Conservation (phyloP, 2,329 filamentous ascomycete species). For the Aurifilum marmelostoma region DNA sequence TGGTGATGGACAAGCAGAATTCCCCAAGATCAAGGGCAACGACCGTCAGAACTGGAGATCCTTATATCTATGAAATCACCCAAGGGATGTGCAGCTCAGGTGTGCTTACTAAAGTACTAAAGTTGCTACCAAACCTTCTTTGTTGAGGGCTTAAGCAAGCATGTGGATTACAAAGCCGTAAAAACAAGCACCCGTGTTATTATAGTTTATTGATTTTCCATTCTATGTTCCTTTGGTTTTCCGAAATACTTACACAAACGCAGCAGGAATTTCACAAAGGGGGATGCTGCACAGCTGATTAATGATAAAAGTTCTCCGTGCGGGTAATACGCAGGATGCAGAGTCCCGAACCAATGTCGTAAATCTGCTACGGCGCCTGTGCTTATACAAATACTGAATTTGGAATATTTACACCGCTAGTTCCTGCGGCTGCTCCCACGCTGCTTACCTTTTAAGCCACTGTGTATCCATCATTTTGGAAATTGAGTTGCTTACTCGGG, state of each 20-base stretch:
- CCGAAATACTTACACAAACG: not conserved
- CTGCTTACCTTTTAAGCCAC: not conserved
- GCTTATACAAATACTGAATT: not conserved
- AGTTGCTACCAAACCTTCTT: not conserved
- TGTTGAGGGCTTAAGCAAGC: not conserved
- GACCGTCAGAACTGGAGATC: not conserved
- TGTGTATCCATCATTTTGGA: not conserved
- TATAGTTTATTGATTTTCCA: no score
- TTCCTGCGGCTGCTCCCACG: not conserved
- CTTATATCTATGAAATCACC: not conserved
- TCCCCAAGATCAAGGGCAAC: no score
- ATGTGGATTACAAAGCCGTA: slow-evolving; percentile 3
- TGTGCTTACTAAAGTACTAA: not conserved
- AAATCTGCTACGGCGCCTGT: not conserved
- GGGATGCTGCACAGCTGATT: not conserved
- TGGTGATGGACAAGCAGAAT: no score
- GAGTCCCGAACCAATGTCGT: not conserved
- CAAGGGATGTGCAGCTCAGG: not conserved
- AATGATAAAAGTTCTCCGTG: not conserved
- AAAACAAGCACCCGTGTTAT: not conserved
- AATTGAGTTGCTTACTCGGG: no score
- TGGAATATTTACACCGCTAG: not conserved
- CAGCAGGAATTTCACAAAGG: not conserved
- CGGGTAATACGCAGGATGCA: not conserved
- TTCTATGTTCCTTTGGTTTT: no score